Conservation (phyloP, 345 rosid species). For the Euphorbia pulcherrima region DNA sequence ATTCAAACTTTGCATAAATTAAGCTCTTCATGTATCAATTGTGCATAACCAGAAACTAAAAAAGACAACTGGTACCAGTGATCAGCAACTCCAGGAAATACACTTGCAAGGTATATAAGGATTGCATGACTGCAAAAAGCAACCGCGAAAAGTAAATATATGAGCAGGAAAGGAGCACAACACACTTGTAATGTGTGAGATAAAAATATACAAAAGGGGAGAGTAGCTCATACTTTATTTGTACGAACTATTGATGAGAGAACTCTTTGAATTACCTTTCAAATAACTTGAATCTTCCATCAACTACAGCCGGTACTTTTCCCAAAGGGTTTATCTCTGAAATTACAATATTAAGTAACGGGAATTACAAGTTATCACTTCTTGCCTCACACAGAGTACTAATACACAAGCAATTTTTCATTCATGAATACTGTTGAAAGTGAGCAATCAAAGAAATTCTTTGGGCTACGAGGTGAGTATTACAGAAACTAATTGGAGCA, state of each 20-base stretch:
- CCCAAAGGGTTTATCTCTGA: constrained; percentile 68
- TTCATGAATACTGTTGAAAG: not conserved
- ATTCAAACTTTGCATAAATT: not conserved
- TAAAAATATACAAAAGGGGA: not conserved
- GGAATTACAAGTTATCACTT: not conserved
- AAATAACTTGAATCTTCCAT: constrained; percentile 74
- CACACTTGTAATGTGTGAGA: not conserved
- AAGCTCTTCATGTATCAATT: too few species aligned
- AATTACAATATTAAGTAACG: constrained; percentile 14
- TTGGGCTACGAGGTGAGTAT: not conserved
- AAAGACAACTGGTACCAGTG: constrained; percentile 51
- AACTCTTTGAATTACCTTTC: constrained; percentile 55
- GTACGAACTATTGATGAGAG: not conserved
- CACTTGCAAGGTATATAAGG: constrained; percentile 64
- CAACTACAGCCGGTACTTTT: constrained; percentile 66
- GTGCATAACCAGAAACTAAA: too few species aligned
- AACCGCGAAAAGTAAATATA: not conserved
- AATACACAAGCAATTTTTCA: not conserved
- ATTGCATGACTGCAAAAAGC: constrained; percentile 72
- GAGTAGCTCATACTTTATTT: not conserved
- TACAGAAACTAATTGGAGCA: not conserved
- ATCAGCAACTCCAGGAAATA: constrained; percentile 76
- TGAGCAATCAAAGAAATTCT: not conserved
- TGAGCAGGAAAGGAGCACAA: not conserved
- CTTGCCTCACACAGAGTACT: not conserved